phyloP scores from a whole-genome alignment of 192 early-diverging fungal species.

The Backusella parvicylindrica region DNA sequence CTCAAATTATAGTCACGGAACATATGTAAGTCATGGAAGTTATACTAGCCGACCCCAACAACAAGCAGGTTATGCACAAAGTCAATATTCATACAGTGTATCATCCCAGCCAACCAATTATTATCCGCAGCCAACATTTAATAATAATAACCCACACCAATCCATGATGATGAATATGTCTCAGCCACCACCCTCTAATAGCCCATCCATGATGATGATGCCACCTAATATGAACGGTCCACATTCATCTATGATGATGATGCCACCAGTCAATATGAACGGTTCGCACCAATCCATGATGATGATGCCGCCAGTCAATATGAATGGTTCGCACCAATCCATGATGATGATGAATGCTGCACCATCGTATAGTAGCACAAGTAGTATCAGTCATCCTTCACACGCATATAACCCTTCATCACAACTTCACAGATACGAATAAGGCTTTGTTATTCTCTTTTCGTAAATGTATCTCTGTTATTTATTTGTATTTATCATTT shows the following conservation, averaged over 20 bases:
- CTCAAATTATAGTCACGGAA: conserved; percentile 40
- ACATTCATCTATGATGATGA: neutral
- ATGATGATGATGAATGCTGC: neutral
- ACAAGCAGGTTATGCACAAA: neutral
- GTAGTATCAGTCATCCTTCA: neutral
- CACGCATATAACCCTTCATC: conserved; percentile 3
- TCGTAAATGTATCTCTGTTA: neutral
- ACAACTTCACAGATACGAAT: conserved; percentile 1
- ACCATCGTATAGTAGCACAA: neutral
- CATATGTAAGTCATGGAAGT: conserved; percentile 28
- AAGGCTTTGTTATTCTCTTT: neutral
- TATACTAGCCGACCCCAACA: neutral
- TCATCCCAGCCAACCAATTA: neutral
- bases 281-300: neutral
- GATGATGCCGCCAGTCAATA: neutral
- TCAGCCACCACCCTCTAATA: neutral
- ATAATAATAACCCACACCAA: neutral
- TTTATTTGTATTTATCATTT: neutral
- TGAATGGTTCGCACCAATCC: neutral
- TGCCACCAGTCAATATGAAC: neutral
- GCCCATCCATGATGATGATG: conserved; percentile 3
- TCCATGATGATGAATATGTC: neutral
- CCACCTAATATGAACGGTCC: neutral
- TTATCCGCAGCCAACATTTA: neutral
- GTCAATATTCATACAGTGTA: neutral